Evolutionary conservation across 2,329 filamentous ascomycete species (phyloP).

Genomic region (Aspergillus quadricinctus): DNA sequence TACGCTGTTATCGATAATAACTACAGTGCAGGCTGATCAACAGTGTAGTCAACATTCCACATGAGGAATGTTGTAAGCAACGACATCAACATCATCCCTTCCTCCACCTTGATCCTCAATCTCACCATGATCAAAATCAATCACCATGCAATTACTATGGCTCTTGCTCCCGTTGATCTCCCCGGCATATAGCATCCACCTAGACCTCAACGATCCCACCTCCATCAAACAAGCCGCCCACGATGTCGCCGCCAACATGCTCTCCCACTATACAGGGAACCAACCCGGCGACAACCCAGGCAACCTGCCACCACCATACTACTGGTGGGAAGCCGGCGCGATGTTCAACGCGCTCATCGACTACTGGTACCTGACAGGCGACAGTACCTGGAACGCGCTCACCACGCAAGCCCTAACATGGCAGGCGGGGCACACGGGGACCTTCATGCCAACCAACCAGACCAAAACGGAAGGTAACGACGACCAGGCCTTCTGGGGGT

Average conservation of each 20-base stretch:
- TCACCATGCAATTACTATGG: constrained; percentile 16
- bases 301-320: constrained; percentile 47
- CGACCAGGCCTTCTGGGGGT: constrained; percentile 56
- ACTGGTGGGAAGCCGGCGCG: constrained; percentile 44
- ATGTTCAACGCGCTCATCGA: constrained; percentile 41
- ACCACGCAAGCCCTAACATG: constrained; percentile 34
- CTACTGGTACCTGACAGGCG: constrained; percentile 43
- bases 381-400: constrained; percentile 36
- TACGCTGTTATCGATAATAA: neutral
- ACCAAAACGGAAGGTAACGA: constrained; percentile 49
- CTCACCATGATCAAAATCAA: neutral
- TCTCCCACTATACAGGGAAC: constrained; percentile 48
- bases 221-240: constrained; percentile 47
- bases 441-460: constrained; percentile 42
- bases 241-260: constrained; percentile 45
- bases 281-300: constrained; percentile 49
- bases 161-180: constrained; percentile 7
- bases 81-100: neutral
- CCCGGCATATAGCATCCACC: constrained; percentile 6
- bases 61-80: neutral
- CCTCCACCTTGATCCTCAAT: neutral
- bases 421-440: constrained; percentile 34
- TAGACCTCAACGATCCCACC: constrained; percentile 15
- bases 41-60: neutral
- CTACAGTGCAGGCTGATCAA: neutral